Evolutionary conservation across 148 eudicot species (phyloP).

Genomic region (Beta vulgaris): DNA sequence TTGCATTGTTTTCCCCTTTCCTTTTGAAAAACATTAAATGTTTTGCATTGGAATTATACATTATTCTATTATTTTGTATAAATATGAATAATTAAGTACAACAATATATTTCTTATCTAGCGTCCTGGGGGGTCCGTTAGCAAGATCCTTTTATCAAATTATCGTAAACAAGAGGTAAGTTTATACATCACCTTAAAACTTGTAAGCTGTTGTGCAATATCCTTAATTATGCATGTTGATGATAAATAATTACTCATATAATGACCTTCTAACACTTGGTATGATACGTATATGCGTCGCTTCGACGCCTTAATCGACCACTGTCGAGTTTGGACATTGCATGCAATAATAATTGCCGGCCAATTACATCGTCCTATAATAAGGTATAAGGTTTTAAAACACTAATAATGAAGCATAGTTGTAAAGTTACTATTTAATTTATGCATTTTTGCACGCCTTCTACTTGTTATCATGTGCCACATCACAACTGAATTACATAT

Average conservation of each 20-base stretch:
- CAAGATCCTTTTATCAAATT: too few species aligned
- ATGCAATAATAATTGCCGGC: slow-evolving; percentile 3
- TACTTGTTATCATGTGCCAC: background rate
- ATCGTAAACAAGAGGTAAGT: too few species aligned
- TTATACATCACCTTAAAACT: too few species aligned
- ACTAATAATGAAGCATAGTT: slow-evolving; percentile 5
- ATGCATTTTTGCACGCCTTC: slow-evolving; percentile 10
- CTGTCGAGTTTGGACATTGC: background rate
- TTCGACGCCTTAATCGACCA: background rate
- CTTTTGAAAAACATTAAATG: too few species aligned
- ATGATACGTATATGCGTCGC: background rate
- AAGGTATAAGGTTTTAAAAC: background rate
- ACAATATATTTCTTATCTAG: too few species aligned
- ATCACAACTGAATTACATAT: background rate
- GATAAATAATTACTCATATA: background rate
- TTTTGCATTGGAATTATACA: too few species aligned
- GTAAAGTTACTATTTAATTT: slow-evolving; percentile 3
- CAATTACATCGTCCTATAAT: slow-evolving; percentile 18
- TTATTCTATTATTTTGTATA: too few species aligned
- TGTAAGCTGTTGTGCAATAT: background rate
- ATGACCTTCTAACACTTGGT: background rate
- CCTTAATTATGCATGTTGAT: background rate
- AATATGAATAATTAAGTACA: too few species aligned
- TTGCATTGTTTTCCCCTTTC: too few species aligned
- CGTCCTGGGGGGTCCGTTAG: too few species aligned